Evolutionary conservation across 306 rosid species (phyloP).

Genomic region (Rubus idaeus): DNA sequence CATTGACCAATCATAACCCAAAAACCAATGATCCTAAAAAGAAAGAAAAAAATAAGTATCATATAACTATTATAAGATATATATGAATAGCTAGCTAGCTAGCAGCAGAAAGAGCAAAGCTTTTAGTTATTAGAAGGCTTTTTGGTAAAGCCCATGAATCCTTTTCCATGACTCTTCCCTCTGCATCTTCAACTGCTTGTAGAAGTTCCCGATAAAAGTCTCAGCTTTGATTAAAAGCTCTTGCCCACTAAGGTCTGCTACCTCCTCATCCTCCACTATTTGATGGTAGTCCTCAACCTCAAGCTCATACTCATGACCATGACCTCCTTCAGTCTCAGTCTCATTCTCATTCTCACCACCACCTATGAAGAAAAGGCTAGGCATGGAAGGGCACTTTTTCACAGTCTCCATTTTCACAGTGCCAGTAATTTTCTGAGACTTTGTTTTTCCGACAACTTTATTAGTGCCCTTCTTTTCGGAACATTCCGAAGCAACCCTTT

Average conservation of each 20-base stretch:
- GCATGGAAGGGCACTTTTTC: conserved; percentile 55
- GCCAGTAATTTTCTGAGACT: conserved; percentile 36
- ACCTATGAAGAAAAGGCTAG: conserved; percentile 62
- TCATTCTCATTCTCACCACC: conserved; percentile 33
- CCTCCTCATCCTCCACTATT: conserved; percentile 39
- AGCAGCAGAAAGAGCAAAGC: not conserved
- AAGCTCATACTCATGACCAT: conserved; percentile 19
- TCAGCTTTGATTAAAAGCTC: conserved; percentile 77
- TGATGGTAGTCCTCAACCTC: conserved; percentile 8
- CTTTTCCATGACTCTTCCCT: conserved; percentile 64
- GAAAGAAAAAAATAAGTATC: not conserved
- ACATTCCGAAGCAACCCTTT: conserved; percentile 14
- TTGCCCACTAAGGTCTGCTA: conserved; percentile 45
- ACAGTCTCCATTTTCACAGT: conserved; percentile 31
- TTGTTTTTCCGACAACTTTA: conserved; percentile 31
- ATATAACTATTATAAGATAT: not conserved
- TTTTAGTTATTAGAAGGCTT: conserved; percentile 31
- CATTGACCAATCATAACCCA: conserved; percentile 22
- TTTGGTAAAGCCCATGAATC: conserved; percentile 47
- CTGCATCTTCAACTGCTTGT: conserved; percentile 79
- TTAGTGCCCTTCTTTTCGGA: conserved; percentile 14
- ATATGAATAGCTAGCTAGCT: conserved; percentile 1
- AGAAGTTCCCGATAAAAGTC: conserved; percentile 75
- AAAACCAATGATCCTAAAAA: conserved; percentile 19
- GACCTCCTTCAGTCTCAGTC: conserved; percentile 27